Evolutionary conservation across 768 basidiomycete species (phyloP), one percentile per base, ranked within the genome.

Genomic region (Xerocomus potaroensis): DNA sequence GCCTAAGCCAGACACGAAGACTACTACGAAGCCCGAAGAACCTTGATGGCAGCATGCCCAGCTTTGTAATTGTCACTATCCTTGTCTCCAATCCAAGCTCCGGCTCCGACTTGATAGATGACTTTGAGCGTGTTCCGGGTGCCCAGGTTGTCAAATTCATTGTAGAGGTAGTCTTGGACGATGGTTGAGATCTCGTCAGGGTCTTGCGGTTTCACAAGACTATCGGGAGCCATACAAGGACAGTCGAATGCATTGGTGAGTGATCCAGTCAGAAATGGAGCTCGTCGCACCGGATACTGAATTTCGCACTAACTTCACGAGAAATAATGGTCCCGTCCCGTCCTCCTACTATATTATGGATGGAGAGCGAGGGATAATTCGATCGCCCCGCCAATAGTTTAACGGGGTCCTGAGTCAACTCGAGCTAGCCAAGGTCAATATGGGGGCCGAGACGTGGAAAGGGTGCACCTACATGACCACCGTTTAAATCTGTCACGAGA

Each of bases 11-110:
- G 23, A 19, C 18, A 42, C 41, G 30, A n/a, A n/a, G n/a, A n/a
- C n/a, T n/a, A n/a, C n/a, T n/a, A n/a, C n/a, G n/a, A n/a, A n/a
- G n/a, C n/a, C n/a, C n/a, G n/a, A n/a, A n/a, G n/a, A n/a, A 43
- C 41, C 22, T 33, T 21, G 2, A 67, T 91, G 19, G 91, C 91
- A 42, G 74, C 77, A 58, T 79, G 80, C 1, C 88, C 92, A 5
- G 92, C 92, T 52, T 81, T 73, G 66, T 82, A 95, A 65, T 89
- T 93, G 88, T 87, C 92, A 67, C 93, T 89, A 54, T 84, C 77
- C 51, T 76, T 69, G 57, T 85, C 77, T 8, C 83, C 80, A 8
- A 91, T 70, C 91, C 91, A 95, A 14, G 92, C 89, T 65, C 83
- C 84, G 11, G 90, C 91, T 23, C 83, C 86, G 46, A 83, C 78